Percentiles rank a stretch among this genome's conserved stretches.
Conservation (phyloP, 208 protist species). For the Balamuthia mandrillaris region DNA sequence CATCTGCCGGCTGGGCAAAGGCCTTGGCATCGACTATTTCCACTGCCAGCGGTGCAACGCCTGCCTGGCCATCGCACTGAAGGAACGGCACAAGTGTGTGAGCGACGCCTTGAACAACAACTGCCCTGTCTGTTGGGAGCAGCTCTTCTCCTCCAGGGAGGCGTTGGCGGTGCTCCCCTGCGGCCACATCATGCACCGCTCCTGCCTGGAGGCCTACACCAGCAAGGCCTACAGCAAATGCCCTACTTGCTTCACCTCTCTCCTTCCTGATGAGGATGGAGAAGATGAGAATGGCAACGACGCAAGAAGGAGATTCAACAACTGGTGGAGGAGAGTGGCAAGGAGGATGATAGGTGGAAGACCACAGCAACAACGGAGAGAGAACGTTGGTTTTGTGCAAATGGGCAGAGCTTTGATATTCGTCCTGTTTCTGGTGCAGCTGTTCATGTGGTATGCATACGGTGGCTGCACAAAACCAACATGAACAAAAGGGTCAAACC, state of each 20-base stretch:
- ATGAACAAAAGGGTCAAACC: too few relatives aligned
- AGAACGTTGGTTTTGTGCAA: too few relatives aligned
- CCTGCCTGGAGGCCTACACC: neutral
- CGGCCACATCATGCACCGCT: slow-evolving; percentile 4
- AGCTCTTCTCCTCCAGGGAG: slow-evolving; percentile 10
- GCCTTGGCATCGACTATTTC: neutral
- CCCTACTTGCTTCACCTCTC: slow-evolving; percentile 23
- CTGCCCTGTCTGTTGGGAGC: slow-evolving; percentile 26
- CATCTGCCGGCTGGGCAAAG: neutral
- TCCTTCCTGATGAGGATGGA: too few relatives aligned
- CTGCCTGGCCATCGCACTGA: neutral
- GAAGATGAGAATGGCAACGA: too few relatives aligned
- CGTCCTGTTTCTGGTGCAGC: too few relatives aligned
- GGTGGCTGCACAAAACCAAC: too few relatives aligned
- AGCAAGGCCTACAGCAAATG: slow-evolving; percentile 2
- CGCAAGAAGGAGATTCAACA: too few relatives aligned
- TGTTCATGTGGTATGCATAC: too few relatives aligned
- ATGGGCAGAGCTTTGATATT: too few relatives aligned
- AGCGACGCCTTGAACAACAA: slow-evolving; percentile 21
- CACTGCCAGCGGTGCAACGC: slow-evolving; percentile 20
- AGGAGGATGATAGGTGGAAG: too few relatives aligned
- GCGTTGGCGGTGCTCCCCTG: slow-evolving; percentile 1
- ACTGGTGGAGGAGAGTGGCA: too few relatives aligned
- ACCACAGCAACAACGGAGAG: too few relatives aligned
- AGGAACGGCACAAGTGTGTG: neutral